A percentile compares a stretch with the other conserved stretches of the same genome.
Evolutionary conservation across 1,284 basidiomycete species (phyloP).

Genomic region (Heterobasidion annosum): DNA sequence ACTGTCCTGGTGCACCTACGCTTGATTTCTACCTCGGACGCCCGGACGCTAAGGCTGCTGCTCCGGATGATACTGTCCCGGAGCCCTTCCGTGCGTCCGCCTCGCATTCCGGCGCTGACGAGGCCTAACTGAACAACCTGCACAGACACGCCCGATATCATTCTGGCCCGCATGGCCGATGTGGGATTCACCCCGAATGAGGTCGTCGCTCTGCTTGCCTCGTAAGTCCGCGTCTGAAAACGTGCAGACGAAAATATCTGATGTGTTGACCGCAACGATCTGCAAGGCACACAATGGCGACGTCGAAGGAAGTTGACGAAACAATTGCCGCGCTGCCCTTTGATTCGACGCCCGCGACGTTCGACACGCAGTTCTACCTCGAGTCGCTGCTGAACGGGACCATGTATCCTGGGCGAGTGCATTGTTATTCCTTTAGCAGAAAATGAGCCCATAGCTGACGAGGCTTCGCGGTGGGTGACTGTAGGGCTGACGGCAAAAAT

Average conservation of each 20-base stretch:
- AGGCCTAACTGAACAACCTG: not conserved
- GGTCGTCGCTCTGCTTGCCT: constrained; percentile 21
- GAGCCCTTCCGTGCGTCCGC: constrained; percentile 17
- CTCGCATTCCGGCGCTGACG: not conserved
- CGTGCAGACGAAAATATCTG: no score
- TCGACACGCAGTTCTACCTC: constrained; percentile 33
- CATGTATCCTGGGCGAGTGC: constrained; percentile 2
- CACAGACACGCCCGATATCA: constrained; percentile 17
- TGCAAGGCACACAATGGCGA: constrained; percentile 16
- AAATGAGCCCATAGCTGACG: not conserved
- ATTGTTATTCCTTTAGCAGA: not conserved
- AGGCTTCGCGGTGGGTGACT: not conserved
- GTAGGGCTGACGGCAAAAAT: not conserved
- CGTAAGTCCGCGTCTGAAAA: constrained; percentile 9
- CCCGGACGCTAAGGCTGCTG: constrained; percentile 10
- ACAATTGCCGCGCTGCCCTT: constrained; percentile 18
- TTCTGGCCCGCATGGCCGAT: constrained; percentile 19
- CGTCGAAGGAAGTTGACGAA: constrained; percentile 17
- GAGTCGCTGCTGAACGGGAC: constrained; percentile 16
- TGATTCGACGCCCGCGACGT: constrained; percentile 22
- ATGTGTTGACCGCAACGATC: no score
- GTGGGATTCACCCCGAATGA: constrained; percentile 19
- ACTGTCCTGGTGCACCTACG: constrained; percentile 18
- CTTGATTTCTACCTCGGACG: constrained; percentile 16
- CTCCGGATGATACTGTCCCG: constrained; percentile 17